Conservation (phyloP, 306 rosid genomes). For the Cyclanthera cordifolia region DNA sequence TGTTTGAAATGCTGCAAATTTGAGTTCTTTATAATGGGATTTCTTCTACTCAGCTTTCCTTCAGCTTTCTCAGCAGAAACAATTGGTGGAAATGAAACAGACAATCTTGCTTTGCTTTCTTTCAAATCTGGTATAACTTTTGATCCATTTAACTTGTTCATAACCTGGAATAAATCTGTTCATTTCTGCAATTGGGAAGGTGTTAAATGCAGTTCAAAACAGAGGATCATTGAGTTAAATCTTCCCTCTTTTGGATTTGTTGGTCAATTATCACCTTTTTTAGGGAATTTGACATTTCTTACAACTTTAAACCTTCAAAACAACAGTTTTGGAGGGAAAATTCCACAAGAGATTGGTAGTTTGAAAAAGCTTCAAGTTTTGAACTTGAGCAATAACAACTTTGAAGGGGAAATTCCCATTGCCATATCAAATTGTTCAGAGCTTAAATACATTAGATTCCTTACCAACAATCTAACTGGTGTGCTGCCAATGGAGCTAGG, state of each 20-base stretch:
- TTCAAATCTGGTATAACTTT: constrained; percentile 11
- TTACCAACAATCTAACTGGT: background rate
- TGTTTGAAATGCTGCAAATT: background rate
- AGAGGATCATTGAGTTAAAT: constrained; percentile 13
- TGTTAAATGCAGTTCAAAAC: constrained; percentile 14
- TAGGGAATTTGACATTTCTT: constrained; percentile 22
- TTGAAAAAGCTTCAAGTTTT: background rate
- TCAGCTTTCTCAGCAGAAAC: background rate
- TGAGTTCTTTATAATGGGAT: background rate
- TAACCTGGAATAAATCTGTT: constrained; percentile 19
- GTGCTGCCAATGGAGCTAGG: background rate
- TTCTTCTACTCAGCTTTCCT: background rate
- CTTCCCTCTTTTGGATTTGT: background rate
- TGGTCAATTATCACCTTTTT: constrained; percentile 14
- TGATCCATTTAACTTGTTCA: constrained; percentile 11
- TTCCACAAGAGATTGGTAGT: constrained; percentile 18
- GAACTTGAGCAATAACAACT: background rate
- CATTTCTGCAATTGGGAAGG: constrained; percentile 23
- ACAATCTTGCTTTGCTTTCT: constrained; percentile 14
- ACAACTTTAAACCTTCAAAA: background rate
- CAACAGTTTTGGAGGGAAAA: constrained; percentile 9
- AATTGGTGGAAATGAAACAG: constrained; percentile 4
- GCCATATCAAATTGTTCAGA: constrained; percentile 13
- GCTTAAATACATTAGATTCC: background rate
- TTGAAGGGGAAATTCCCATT: constrained; percentile 16